These are phyloP conservation scores for Microglena sp. DNA, from an alignment of 139 green algal genomes.

Conservation along the genomic window DNA sequence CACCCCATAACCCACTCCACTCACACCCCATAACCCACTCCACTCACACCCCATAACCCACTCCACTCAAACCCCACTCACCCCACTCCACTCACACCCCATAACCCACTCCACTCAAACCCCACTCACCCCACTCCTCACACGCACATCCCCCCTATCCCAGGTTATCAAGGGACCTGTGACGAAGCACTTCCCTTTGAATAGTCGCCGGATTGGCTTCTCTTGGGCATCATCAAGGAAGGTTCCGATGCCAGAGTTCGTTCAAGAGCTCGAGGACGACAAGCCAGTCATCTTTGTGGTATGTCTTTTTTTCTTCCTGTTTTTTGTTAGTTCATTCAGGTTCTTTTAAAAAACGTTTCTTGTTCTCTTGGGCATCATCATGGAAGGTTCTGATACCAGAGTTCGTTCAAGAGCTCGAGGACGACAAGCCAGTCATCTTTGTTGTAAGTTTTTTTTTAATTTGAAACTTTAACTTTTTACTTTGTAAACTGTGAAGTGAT, in stretches of 20 bases:
- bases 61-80: too few relatives aligned
- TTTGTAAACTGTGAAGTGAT: too few relatives aligned
- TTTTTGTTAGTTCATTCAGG: too few relatives aligned
- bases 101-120: too few relatives aligned
- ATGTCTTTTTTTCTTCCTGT: too few relatives aligned
- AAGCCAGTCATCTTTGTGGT: conserved; percentile 76
- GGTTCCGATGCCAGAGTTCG: conserved; percentile 41
- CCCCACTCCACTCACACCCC: too few relatives aligned
- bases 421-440: conserved; percentile 63
- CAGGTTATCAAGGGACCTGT: conserved; percentile 84
- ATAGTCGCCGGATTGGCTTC: conserved; percentile 68
- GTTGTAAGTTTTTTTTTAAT: conserved; percentile 52
- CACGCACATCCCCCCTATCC: neutral
- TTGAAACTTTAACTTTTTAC: too few relatives aligned
- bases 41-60: too few relatives aligned
- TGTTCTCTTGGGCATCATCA: conserved; percentile 61
- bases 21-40: too few relatives aligned
- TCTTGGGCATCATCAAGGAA: conserved; percentile 54
- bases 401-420: conserved; percentile 33
- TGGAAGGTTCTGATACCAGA: conserved; percentile 43
- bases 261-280: conserved; percentile 30
- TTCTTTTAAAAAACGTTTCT: neutral
- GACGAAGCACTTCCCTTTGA: conserved; percentile 67
- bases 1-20: too few relatives aligned
- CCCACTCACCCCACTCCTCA: too few relatives aligned